Percentiles rank a stretch among this genome's conserved stretches.
phyloP scores from a whole-genome alignment of 139 green algal species.

The Chlamydomonas sphaeroides region DNA sequence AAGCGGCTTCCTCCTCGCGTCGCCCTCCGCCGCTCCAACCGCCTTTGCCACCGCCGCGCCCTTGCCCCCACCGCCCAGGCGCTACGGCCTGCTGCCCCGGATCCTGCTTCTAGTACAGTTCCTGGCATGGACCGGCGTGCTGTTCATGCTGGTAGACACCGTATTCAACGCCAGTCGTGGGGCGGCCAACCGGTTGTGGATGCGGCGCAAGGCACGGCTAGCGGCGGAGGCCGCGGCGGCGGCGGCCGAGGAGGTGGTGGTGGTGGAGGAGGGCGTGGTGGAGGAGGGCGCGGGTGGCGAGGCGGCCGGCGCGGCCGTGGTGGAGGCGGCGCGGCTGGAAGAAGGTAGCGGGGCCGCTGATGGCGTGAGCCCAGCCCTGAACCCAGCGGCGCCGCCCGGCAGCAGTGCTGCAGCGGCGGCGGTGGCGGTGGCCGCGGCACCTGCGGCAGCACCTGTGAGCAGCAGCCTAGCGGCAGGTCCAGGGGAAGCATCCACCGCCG shows the following conservation, averaged over 20 bases:
- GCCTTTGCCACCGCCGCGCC: no score
- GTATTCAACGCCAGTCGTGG: not conserved
- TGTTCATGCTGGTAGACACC: constrained; percentile 21
- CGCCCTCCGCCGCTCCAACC: no score
- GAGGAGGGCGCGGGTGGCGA: no score
- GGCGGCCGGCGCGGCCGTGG: not conserved
- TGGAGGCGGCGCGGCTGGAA: not conserved
- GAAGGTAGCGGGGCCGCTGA: not conserved
- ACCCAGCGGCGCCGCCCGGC: not conserved
- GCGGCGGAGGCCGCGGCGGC: not conserved
- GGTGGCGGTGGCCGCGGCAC: not conserved
- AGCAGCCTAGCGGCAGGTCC: not conserved
- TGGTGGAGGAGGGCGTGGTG: not conserved
- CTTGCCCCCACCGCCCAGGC: no score
- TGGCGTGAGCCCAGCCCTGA: no score
- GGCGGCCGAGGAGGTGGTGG: no score
- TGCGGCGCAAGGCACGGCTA: not conserved
- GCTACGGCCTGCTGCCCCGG: constrained; percentile 27
- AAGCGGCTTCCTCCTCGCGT: no score
- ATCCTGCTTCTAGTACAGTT: not conserved
- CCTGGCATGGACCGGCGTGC: constrained; percentile 17
- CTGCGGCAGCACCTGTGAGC: not conserved
- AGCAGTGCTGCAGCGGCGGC: not conserved
- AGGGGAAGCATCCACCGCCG: not conserved
- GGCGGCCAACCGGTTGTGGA: not conserved